Base-by-base conservation (phyloP, 768 basidiomycete genomes). In the Candolleomyces eurysporus region DNA sequence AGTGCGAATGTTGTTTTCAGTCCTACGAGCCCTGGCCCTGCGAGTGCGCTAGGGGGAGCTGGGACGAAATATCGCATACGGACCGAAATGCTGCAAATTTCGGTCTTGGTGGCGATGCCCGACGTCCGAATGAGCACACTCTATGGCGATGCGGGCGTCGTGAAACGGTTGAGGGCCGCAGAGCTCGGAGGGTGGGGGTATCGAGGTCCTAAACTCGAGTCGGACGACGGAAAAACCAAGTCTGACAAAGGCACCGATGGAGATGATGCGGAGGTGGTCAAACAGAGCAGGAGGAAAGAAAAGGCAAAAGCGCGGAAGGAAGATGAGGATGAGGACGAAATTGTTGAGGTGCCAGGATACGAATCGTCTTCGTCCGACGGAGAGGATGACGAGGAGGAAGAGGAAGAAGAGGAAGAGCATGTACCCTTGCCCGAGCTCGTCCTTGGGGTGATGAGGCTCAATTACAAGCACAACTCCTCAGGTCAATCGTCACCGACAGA, bases 91-190 rank as follows among this genome's bases (percentile, higher is more conserved):
- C 71, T 85, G 21, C 82, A 85, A 65, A 76, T 88, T 11, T 79
- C 84, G 17, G 82, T 87, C 3, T 73, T 88, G 61, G 76, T 88
- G 49, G 78, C 80, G 17, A 87, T 87, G 86, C 86, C 86, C 2
- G 72, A 77, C 17, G 74, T 72, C 3, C 52, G 54, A 10, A 68
- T 50, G 50, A 69, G 65, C 17, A 59, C 67, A 7, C 51, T 61
- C 31, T 66, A 65, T 42, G 64, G 62, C 43, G 71, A 69, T 45
- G 64, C 65, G 11, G 59, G 59, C 46, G 49, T 59, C 7, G 58
- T 59, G 49, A 59, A 59, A 48, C n/a, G 49, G 49, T 32, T 59
- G 58, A 49, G 19, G 39, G 58, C 49, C 19, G 45, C 45, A 7
- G 45, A 46, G 19, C 19, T 46, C 7, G 45, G 45, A 7, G 45